phyloP scores from a whole-genome alignment of 2,329 filamentous ascomycete genomes.

The Lecanicillium sp. region DNA sequence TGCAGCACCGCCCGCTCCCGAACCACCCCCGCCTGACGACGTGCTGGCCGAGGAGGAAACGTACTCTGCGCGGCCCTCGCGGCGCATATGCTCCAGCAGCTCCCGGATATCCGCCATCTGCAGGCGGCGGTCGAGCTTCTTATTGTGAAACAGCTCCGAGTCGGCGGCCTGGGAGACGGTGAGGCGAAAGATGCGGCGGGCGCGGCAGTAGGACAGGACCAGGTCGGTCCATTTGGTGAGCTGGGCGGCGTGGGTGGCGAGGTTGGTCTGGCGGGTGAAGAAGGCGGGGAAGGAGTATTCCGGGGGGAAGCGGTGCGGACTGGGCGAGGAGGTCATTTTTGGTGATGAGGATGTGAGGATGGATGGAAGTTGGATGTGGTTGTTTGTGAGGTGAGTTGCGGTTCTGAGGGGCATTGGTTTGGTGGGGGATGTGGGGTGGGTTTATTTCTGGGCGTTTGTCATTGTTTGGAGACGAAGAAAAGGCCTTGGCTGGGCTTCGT shows the following conservation, averaged over 20 bases:
- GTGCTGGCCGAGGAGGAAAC: conserved; percentile 27
- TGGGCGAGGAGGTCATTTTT: conserved; percentile 4
- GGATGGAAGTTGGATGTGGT: background rate
- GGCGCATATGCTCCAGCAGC: conserved; percentile 51
- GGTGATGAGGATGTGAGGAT: background rate
- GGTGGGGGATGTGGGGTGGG: background rate
- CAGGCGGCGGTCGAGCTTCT: conserved; percentile 43
- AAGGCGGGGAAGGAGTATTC: conserved; percentile 76
- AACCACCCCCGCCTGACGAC: conserved; percentile 14
- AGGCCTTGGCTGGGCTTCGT: too few relatives aligned
- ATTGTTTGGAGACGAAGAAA: too few relatives aligned
- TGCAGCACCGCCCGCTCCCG: conserved; percentile 18
- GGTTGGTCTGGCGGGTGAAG: conserved; percentile 74
- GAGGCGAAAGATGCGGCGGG: conserved; percentile 70
- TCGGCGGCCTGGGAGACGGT: conserved; percentile 52
- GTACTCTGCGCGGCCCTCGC: conserved; percentile 60
- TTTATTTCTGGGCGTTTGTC: too few relatives aligned
- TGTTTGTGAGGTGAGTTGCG: conserved; percentile 1
- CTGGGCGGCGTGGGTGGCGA: conserved; percentile 65
- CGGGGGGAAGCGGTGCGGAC: conserved; percentile 40
- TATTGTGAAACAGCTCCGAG: conserved; percentile 50
- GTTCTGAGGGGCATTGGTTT: background rate
- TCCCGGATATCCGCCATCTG: conserved; percentile 44
- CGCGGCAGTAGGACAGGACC: conserved; percentile 74
- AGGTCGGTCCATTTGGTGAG: conserved; percentile 80